Conservation (phyloP, 345 rosid species). For the Acer yangbiense region DNA sequence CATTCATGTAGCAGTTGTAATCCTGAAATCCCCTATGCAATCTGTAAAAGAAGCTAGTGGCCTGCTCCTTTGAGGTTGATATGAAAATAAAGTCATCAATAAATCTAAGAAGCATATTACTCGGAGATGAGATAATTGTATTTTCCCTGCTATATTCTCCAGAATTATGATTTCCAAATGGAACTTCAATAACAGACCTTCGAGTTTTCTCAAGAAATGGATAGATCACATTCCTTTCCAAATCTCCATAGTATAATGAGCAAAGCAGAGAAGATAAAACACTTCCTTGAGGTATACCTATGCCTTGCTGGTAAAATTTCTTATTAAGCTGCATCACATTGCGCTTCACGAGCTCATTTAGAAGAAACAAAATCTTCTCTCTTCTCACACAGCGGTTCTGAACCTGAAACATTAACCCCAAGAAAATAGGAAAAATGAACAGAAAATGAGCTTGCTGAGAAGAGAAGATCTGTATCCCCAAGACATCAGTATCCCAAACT, state of each 20-base stretch:
- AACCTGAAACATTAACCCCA: constrained; percentile 42
- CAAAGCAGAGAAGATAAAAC: constrained; percentile 69
- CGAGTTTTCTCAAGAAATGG: constrained; percentile 58
- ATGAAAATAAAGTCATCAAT: constrained; percentile 80
- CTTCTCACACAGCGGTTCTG: constrained; percentile 30
- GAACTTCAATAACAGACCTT: constrained; percentile 24
- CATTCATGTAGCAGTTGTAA: constrained; percentile 83
- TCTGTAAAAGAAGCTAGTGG: constrained; percentile 49
- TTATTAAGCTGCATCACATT: constrained; percentile 58
- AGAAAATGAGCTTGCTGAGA: not conserved
- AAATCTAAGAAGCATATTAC: constrained; percentile 61
- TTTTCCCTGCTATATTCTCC: constrained; percentile 17
- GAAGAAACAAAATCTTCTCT: constrained; percentile 35
- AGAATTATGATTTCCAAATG: constrained; percentile 14
- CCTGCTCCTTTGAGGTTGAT: constrained; percentile 75
- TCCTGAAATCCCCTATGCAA: constrained; percentile 62
- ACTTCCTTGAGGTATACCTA: constrained; percentile 92
- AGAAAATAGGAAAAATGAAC: not conserved
- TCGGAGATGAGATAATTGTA: constrained; percentile 29
- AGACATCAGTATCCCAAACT: not conserved
- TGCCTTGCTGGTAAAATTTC: constrained; percentile 55
- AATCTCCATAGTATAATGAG: constrained; percentile 77
- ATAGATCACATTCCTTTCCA: constrained; percentile 65
- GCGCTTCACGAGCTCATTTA: constrained; percentile 62
- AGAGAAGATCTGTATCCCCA: not conserved